A percentile compares a stretch with the other conserved stretches of the same genome.
Evolutionary conservation across 179 eudicot species (phyloP).

Genomic region (Heliamphora pulchella): DNA sequence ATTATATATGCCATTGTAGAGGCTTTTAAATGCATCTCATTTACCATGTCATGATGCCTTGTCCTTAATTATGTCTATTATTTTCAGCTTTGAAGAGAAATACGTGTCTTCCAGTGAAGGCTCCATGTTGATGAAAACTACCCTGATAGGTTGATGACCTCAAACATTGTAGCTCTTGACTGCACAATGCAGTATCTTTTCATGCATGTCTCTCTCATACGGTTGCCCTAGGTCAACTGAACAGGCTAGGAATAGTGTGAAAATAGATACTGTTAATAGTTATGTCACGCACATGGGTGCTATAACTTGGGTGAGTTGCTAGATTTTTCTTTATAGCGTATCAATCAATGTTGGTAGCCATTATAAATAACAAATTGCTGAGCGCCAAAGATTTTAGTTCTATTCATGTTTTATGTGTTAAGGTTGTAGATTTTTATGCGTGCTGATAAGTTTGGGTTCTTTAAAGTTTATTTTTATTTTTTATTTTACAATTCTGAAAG

Average conservation of each 20-base stretch:
- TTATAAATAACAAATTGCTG: background rate
- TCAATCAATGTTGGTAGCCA: background rate
- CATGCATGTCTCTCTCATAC: background rate
- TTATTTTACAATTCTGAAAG: background rate
- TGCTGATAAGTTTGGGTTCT: background rate
- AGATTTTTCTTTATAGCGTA: background rate
- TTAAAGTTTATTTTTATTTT: too few species aligned
- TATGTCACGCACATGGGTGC: background rate
- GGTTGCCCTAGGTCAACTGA: slow-evolving; percentile 4
- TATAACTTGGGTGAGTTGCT: background rate
- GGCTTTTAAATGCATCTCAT: slow-evolving; percentile 2
- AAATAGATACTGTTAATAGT: background rate
- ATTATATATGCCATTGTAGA: background rate
- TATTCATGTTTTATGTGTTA: background rate
- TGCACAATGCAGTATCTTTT: background rate
- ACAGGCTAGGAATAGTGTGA: background rate
- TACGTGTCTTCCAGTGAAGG: background rate
- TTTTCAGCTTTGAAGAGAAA: slow-evolving; percentile 1
- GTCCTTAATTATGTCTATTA: background rate
- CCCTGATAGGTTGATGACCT: slow-evolving; percentile 1
- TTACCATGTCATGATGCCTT: slow-evolving; percentile 1
- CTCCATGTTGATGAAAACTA: background rate
- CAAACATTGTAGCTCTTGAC: background rate
- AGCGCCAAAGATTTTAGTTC: background rate
- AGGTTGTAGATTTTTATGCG: background rate